Evolutionary conservation across 2,329 filamentous ascomycete genomes (phyloP).

Genomic region (Zasmidium angulare): DNA sequence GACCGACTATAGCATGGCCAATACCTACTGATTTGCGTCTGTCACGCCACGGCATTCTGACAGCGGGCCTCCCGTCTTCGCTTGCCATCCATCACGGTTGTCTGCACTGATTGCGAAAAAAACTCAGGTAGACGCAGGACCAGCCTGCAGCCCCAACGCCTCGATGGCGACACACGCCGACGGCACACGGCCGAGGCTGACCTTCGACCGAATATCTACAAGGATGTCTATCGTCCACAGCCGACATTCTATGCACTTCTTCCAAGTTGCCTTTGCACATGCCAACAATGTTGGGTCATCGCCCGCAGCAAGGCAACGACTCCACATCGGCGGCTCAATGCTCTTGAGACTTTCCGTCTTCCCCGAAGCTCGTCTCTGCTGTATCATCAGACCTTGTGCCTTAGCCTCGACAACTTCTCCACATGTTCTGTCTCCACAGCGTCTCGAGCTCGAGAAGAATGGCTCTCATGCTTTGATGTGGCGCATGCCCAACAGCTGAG

Average conservation of each 20-base stretch:
- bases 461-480: neutral
- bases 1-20: neutral
- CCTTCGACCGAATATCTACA: neutral
- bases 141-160: neutral
- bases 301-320: neutral
- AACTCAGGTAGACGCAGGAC: neutral
- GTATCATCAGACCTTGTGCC: neutral
- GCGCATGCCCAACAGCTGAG: neutral
- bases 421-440: neutral
- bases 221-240: neutral
- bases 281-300: conserved; percentile 1
- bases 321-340: neutral
- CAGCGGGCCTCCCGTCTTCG: neutral
- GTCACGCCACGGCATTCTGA: conserved; percentile 1
- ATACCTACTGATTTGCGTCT: neutral
- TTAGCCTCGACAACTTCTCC: neutral
- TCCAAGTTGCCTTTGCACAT: neutral
- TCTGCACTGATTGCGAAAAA: neutral
- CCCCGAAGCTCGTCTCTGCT: neutral
- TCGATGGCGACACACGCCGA: neutral
- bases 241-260: neutral
- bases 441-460: neutral
- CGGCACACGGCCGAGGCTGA: neutral
- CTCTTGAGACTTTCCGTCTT: neutral
- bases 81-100: conserved; percentile 1